Evolutionary conservation across 768 basidiomycete species (phyloP), one percentile per base, ranked within the genome.

Genomic region (Pholiota microspora): DNA sequence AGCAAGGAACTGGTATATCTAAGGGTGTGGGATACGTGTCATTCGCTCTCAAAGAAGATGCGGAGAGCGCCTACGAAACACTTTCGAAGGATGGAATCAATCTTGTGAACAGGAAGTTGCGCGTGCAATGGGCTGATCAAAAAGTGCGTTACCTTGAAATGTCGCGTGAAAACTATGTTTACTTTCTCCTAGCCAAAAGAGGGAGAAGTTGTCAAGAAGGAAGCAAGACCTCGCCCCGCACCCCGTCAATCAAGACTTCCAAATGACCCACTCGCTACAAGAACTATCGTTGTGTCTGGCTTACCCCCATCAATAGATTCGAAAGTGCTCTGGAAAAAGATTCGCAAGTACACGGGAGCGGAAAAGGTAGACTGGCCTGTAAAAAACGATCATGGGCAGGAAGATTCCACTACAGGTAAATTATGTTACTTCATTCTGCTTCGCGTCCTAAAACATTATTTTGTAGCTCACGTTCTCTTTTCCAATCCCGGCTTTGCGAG

Each of bases 11-110:
- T 0, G 84, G 85, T 15, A 73, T 82, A 4, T 94, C 93, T 1
- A 97, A 98, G 67, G 96, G 96, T 59, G 94, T 98, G 18, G 97
- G 97, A 56, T 98, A 97, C 66, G 92, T 98, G 58, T 88, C 92
- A 0, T 98, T 96, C 70, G 85, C 94, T 0, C 77, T 93, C 53
- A 83, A 80, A 53, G 92, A 97, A 63, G 97, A 98, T 70, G 96
- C 94, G 6, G 81, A 92, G 63, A 67, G 77, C 31, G 88, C 88
- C 2, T 83, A 86, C 51, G 79, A 84, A 47, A 80, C 82, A 40
- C 78, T 91, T 48, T 73, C 80, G 29, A 76, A 81, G 54, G 81
- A 89, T 38, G 85, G 84, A 0, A 78, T 96, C 35, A 69, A 68
- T 7, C 73, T 92, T 18, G 84, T 84, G 21, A 86, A 85, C 10